Conservation (phyloP, 345 rosid species). For the Brassica rapa region DNA sequence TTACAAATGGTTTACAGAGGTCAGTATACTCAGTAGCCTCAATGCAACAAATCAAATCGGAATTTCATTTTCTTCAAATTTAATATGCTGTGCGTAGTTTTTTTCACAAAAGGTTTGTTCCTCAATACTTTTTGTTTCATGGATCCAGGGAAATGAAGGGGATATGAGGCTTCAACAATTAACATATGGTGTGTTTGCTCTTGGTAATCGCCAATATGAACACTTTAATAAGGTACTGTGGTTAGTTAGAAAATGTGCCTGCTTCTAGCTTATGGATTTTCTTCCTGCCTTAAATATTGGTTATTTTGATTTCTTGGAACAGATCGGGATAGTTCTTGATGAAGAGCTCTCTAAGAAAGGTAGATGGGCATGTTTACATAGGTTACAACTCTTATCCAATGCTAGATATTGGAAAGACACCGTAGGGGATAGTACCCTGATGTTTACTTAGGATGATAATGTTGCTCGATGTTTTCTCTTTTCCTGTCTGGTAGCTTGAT, state of each 20-base stretch:
- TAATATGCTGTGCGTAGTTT: no score
- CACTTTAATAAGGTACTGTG: slow-evolving; percentile 85
- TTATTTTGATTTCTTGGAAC: slow-evolving; percentile 26
- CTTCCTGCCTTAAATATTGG: slow-evolving; percentile 8
- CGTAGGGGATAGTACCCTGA: not conserved
- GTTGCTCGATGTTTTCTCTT: not conserved
- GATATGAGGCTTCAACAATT: slow-evolving; percentile 64
- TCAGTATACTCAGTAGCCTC: slow-evolving; percentile 24
- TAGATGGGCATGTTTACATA: slow-evolving; percentile 29
- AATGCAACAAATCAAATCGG: not conserved
- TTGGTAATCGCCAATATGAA: slow-evolving; percentile 94
- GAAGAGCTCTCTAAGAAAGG: slow-evolving; percentile 65
- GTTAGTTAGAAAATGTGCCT: not conserved
- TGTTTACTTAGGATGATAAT: slow-evolving; percentile 7
- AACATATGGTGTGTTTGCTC: slow-evolving; percentile 72
- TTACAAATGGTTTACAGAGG: slow-evolving; percentile 95
- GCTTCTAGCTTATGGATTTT: not conserved
- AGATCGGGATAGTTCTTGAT: slow-evolving; percentile 67
- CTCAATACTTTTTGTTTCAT: not conserved
- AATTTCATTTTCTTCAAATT: no score
- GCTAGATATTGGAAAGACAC: slow-evolving; percentile 1
- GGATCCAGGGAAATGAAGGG: slow-evolving; percentile 58
- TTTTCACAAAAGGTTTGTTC: no score
- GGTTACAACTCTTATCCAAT: not conserved
- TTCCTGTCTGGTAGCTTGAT: no score